Conservation (phyloP, 768 basidiomycete species). For the Hypsizygus marmoreus region DNA sequence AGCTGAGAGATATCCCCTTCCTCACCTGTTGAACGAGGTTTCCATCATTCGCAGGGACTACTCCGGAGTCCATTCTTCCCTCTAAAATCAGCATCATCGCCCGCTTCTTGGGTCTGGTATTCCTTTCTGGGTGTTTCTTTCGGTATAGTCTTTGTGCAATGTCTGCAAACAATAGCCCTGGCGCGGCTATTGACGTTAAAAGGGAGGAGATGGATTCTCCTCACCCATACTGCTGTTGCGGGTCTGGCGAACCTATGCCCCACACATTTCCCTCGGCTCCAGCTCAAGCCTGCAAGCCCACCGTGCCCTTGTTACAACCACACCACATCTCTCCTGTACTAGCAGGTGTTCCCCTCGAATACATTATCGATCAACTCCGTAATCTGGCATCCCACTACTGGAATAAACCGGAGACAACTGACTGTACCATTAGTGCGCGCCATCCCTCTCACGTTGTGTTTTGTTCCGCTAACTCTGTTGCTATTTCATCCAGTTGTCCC, state of each 20-base stretch:
- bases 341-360: constrained; percentile 67
- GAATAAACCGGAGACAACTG: constrained; percentile 74
- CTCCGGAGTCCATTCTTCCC: constrained; percentile 7
- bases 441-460: neutral
- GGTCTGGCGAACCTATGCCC: constrained; percentile 40
- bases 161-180: constrained; percentile 33
- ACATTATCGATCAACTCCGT: constrained; percentile 71
- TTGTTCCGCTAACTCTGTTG: constrained; percentile 8
- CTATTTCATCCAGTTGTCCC: constrained; percentile 45
- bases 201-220: constrained; percentile 26
- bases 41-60: constrained; percentile 8
- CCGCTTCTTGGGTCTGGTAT: constrained; percentile 29
- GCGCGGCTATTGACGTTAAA: constrained; percentile 28
- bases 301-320: constrained; percentile 47
- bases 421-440: constrained; percentile 73
- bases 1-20: constrained; percentile 21
- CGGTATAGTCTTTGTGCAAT: constrained; percentile 19
- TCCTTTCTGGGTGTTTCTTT: constrained; percentile 29
- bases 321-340: constrained; percentile 65
- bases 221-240: constrained; percentile 38
- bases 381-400: constrained; percentile 68
- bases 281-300: constrained; percentile 30
- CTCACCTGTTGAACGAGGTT: constrained; percentile 20
- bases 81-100: constrained; percentile 18
- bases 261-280: constrained; percentile 23